phyloP scores from a whole-genome alignment of 129 eudicot species.

The Scalesia atractyloides region DNA sequence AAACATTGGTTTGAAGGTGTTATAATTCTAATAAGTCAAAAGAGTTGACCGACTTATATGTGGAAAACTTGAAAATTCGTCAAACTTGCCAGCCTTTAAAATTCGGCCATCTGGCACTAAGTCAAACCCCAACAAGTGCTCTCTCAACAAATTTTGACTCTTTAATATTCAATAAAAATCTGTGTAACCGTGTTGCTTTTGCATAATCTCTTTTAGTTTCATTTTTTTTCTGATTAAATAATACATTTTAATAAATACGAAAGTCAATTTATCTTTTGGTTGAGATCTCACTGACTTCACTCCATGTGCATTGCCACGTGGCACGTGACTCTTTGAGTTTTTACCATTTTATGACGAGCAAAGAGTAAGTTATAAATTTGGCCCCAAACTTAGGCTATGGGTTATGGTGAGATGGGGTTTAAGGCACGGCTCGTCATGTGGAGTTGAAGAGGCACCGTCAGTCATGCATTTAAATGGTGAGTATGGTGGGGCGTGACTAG shows the following conservation, averaged over 20 bases:
- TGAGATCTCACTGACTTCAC: constrained; percentile 4
- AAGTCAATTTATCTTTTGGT: not conserved
- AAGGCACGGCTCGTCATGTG: no score
- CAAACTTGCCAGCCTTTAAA: constrained; percentile 33
- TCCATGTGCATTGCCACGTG: constrained; percentile 1
- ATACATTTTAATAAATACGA: not conserved
- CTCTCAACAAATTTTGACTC: constrained; percentile 40
- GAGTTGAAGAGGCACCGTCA: no score
- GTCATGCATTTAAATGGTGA: no score
- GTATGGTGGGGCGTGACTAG: no score
- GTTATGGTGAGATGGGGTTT: no score
- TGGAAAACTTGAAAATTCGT: not conserved
- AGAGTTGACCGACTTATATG: not conserved
- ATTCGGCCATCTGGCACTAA: constrained; percentile 46
- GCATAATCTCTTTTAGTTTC: not conserved
- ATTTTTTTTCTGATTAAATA: not conserved
- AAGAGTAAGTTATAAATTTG: not conserved
- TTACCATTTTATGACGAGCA: not conserved
- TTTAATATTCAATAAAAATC: not conserved
- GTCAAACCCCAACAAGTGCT: constrained; percentile 37
- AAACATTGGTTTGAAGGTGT: no score
- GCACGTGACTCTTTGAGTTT: not conserved
- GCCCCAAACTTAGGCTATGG: not conserved
- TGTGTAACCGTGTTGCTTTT: not conserved
- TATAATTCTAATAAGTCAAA: constrained; percentile 4